Evolutionary conservation across 768 basidiomycete species (phyloP), one percentile per base, ranked within the genome.

Genomic region (Tricholoma hemisulphureum): DNA sequence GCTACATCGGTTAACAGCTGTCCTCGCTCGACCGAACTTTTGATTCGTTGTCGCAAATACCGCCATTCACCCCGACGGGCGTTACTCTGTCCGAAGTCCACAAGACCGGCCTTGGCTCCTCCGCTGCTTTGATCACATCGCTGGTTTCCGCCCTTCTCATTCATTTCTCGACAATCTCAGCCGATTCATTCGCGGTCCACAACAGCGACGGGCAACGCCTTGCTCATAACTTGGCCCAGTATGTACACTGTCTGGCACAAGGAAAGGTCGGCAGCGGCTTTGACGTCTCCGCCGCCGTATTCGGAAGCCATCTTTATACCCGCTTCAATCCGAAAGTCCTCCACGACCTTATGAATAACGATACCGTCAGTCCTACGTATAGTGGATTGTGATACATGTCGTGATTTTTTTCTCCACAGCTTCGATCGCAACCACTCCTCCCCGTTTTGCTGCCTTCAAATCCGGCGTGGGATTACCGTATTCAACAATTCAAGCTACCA

Each of bases 201-300:
- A 66, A 75, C 41, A 75, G 73, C 64, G 73, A 78, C 23, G 84
- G 81, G 20, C 76, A 84, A 58, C 72, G 75, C 58, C 73, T 97
- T 16, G 88, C 92, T 0, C 97, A 99, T 72, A 98, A 97, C 69
- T 81, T 92, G 41, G 88, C 97, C 4, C 97, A 99, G 69, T 97
- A 88, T 69, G 84, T 94, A 6, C 97, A 99, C 71, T 98, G 95
- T 67, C 78, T 95, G 34, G 97, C 96, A 0, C 97, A 99, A 75
- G 97, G 97, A 37, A 99, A 99, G 74, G 88, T 99, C 14, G 97
- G 97, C 28, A 94, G 91, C 66, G 97, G 97, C 6, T 99, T 99
- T 75, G 97, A 99, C 67, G 92, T 99, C 48, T 86, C 93, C 6
- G 85, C 93, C 0, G 96, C 96, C 1, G 91, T 93, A 2, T 98